Evolutionary conservation across 345 rosid genomes (phyloP).

Genomic region (Populus tremula): DNA sequence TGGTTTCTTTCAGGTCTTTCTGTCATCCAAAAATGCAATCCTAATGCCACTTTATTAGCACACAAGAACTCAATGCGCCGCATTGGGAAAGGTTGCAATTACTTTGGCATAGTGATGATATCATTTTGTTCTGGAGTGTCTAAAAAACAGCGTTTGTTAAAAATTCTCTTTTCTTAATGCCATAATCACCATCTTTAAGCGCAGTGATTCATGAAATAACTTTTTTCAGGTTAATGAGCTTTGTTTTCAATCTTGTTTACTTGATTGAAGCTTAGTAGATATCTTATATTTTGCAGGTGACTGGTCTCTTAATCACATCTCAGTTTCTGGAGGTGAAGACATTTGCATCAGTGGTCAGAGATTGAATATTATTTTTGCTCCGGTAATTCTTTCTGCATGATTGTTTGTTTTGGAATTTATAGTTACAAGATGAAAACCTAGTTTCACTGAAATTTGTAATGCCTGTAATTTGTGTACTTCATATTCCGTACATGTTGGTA

Average conservation of each 20-base stretch:
- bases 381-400: slow-evolving; percentile 39
- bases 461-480: too few relatives aligned
- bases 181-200: not conserved
- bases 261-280: slow-evolving; percentile 15
- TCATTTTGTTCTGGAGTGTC: not conserved
- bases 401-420: not conserved
- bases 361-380: slow-evolving; percentile 63
- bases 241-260: not conserved
- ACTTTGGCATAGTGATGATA: not conserved
- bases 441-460: too few relatives aligned
- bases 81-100: slow-evolving; percentile 51
- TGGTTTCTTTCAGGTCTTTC: slow-evolving; percentile 70
- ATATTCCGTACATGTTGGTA: too few relatives aligned
- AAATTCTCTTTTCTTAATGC: not conserved
- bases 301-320: slow-evolving; percentile 66
- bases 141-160: not conserved
- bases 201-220: not conserved
- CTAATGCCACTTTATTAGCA: slow-evolving; percentile 62
- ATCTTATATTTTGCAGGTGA: slow-evolving; percentile 44
- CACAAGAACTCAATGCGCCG: slow-evolving; percentile 70
- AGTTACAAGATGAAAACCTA: not conserved
- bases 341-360: slow-evolving; percentile 72
- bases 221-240: not conserved
- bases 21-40: slow-evolving; percentile 61
- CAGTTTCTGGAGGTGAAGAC: slow-evolving; percentile 73